Percentiles rank a stretch among this genome's conserved stretches.
Evolutionary conservation across 306 rosid genomes (phyloP).

Genomic region (Quercus cerris): DNA sequence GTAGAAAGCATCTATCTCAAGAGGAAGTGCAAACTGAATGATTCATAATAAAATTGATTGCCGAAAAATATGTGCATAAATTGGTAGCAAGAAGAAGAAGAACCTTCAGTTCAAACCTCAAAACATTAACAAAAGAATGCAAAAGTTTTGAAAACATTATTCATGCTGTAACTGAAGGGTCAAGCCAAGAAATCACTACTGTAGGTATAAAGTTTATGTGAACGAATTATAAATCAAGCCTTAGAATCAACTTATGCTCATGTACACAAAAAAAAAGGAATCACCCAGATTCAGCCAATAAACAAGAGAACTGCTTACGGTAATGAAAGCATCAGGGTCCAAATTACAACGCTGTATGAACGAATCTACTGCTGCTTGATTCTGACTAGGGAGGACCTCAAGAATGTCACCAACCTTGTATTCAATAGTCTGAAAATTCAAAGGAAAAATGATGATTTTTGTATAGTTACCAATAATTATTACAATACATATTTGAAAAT

Average conservation of each 20-base stretch:
- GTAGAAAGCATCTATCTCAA: not conserved
- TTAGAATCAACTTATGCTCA: not conserved
- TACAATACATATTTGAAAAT: not conserved
- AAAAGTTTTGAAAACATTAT: not conserved
- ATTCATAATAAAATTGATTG: not conserved
- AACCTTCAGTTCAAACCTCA: not conserved
- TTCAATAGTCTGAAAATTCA: conserved; percentile 40
- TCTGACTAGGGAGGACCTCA: conserved; percentile 85
- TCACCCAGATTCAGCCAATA: conserved; percentile 1
- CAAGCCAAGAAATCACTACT: not conserved
- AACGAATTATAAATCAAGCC: not conserved
- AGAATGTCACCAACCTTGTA: conserved; percentile 76
- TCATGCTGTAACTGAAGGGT: not conserved
- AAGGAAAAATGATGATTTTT: not conserved
- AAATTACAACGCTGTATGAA: conserved; percentile 67
- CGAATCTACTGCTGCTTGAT: conserved; percentile 60
- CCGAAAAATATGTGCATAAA: not conserved
- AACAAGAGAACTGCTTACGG: conserved; percentile 49
- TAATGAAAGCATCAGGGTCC: conserved; percentile 76
- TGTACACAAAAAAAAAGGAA: not conserved
- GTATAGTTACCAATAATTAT: not conserved
- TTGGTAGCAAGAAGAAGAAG: not conserved
- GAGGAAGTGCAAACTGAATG: not conserved
- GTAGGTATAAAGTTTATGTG: not conserved
- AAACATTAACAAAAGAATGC: not conserved